phyloP scores from a whole-genome alignment of 805 yeast genomes.

The Nadsonia fulvescens region DNA sequence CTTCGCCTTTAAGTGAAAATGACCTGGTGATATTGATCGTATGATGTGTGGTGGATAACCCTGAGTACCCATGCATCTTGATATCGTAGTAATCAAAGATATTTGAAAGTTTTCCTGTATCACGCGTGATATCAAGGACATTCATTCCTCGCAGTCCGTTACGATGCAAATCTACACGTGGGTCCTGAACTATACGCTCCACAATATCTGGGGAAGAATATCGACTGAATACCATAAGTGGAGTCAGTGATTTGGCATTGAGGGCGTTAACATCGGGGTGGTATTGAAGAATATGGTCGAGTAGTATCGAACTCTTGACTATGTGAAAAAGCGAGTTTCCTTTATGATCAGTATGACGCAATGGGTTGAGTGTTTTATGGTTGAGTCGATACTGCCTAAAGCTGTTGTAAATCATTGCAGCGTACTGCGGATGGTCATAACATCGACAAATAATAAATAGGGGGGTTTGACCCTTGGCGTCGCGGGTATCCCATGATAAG shows the following conservation, averaged over 20 bases:
- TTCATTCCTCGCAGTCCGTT: conserved; percentile 15
- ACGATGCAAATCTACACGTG: conserved; percentile 27
- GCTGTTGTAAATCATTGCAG: conserved; percentile 27
- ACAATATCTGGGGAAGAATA: conserved; percentile 51
- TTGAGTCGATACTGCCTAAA: conserved; percentile 16
- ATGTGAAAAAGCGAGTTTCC: conserved; percentile 71
- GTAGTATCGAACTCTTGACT: conserved; percentile 27
- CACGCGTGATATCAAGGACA: conserved; percentile 20
- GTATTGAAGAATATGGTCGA: conserved; percentile 25
- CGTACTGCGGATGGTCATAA: conserved; percentile 59
- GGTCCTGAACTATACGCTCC: conserved; percentile 28
- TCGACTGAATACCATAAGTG: conserved; percentile 52
- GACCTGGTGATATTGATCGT: conserved; percentile 6
- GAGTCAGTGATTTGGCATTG: conserved; percentile 43
- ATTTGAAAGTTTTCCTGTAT: too few species aligned
- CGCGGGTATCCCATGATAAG: conserved; percentile 54
- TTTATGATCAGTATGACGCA: conserved; percentile 42
- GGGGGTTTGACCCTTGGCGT: conserved; percentile 57
- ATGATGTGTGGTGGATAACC: conserved; percentile 1
- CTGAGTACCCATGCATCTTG: conserved; percentile 1
- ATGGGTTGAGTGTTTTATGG: conserved; percentile 24
- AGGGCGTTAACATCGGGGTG: conserved; percentile 38
- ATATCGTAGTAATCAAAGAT: too few species aligned
- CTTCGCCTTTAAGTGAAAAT: conserved; percentile 8
- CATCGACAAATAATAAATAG: conserved; percentile 56